These are phyloP conservation scores for Didymella segeticola DNA, from an alignment of 2,329 filamentous ascomycete genomes.

Conservation along the genomic window DNA sequence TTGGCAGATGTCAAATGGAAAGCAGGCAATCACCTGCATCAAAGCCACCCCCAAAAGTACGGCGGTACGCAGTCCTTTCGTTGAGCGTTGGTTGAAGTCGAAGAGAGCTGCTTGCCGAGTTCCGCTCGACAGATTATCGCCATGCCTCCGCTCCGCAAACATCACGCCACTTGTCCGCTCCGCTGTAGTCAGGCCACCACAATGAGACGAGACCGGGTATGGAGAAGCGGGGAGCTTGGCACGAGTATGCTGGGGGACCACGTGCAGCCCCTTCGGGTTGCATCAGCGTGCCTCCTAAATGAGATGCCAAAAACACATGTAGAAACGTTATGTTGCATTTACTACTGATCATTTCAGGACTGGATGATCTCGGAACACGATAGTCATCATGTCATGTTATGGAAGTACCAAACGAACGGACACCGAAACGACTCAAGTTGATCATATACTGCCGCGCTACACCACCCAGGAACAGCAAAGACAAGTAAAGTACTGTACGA, in stretches of 20 bases:
- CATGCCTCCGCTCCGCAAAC: constrained; percentile 8
- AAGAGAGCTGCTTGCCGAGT: background rate
- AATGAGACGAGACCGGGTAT: background rate
- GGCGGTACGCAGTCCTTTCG: background rate
- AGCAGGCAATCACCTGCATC: background rate
- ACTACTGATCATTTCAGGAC: no score
- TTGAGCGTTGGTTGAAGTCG: background rate
- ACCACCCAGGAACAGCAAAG: background rate
- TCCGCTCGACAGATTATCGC: constrained; percentile 6
- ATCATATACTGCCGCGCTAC: background rate
- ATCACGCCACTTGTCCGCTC: constrained; percentile 13
- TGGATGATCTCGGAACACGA: no score
- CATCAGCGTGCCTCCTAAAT: background rate
- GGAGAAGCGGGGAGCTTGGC: background rate
- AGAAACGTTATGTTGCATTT: background rate
- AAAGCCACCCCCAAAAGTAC: background rate
- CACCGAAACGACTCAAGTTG: no score
- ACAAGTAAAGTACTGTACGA: background rate
- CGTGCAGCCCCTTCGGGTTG: background rate
- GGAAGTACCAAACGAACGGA: background rate
- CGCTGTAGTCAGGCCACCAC: background rate
- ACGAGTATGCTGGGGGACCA: background rate
- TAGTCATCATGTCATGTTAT: background rate
- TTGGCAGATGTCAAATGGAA: background rate
- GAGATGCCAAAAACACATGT: background rate